Conservation (phyloP, 2,329 filamentous ascomycete genomes). For the Raffaelea albimanens region DNA sequence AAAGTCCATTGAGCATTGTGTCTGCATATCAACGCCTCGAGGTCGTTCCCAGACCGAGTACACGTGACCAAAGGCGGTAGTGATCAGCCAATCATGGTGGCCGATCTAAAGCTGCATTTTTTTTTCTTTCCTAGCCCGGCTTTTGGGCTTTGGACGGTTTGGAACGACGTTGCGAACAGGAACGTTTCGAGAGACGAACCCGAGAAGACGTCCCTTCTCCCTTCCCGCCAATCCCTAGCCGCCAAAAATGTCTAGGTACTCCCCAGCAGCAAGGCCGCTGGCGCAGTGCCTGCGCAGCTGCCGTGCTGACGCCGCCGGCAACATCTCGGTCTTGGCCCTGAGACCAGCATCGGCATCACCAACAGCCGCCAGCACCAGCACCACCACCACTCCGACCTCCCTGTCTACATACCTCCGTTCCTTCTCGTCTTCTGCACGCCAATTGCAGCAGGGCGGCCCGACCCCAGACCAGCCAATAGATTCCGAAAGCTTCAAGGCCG, state of each 20-base stretch:
- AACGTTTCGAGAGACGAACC: neutral
- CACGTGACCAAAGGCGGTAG: too few relatives aligned
- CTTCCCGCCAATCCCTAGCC: neutral
- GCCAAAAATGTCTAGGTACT: constrained; percentile 9
- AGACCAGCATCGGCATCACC: neutral
- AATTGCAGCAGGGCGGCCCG: neutral
- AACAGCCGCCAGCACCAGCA: too few relatives aligned
- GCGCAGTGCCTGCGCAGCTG: constrained; percentile 10
- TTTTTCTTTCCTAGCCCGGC: too few relatives aligned
- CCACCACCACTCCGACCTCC: neutral
- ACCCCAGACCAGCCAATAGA: neutral
- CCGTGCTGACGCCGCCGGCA: neutral
- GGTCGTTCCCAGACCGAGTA: too few relatives aligned
- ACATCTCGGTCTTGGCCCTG: neutral
- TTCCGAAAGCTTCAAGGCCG: constrained; percentile 4
- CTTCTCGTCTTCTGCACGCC: constrained; percentile 3
- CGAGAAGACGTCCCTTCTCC: neutral
- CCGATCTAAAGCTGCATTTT: too few relatives aligned
- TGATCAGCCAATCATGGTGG: too few relatives aligned
- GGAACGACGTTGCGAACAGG: neutral
- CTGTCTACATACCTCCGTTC: neutral
- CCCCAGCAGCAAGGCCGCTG: constrained; percentile 13
- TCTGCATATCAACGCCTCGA: too few relatives aligned
- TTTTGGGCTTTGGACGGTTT: too few relatives aligned
- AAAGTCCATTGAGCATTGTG: neutral